Conservation (phyloP, 257 asterid species). For the Galeopsis tetrahit region DNA sequence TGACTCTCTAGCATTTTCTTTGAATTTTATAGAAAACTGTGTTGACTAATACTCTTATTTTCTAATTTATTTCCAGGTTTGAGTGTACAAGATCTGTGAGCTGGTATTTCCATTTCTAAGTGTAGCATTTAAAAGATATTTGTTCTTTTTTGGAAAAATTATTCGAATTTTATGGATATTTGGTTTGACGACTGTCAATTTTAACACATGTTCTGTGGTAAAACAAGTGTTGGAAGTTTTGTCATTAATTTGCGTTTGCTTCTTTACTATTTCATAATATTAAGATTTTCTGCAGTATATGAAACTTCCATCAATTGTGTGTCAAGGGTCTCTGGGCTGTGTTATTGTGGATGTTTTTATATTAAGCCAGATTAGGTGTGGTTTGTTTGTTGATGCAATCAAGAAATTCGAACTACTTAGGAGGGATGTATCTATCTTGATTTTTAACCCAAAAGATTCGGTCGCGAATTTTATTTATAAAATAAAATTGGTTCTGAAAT, state of each 20-base stretch:
- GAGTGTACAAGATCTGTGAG: conserved; percentile 49
- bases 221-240: neutral
- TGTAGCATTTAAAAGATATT: conserved; percentile 6
- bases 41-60: neutral
- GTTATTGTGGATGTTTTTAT: too few species aligned
- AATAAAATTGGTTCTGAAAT: too few species aligned
- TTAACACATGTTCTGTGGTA: conserved; percentile 16
- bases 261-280: neutral
- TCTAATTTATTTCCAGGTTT: conserved; percentile 37
- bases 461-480: too few species aligned
- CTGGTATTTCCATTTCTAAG: neutral
- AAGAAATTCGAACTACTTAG: too few species aligned
- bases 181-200: neutral
- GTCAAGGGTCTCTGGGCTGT: too few species aligned
- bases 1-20: too few species aligned
- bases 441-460: too few species aligned
- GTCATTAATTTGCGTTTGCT: neutral
- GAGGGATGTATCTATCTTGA: too few species aligned
- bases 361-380: too few species aligned
- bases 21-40: neutral
- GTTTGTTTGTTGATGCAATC: too few species aligned
- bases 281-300: too few species aligned
- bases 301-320: too few species aligned
- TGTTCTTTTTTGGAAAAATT: neutral
- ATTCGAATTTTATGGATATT: neutral